Evolutionary conservation across 192 early-diverging fungal genomes (phyloP), one percentile per base, ranked within the genome.

Genomic region (Podila epicladia): DNA sequence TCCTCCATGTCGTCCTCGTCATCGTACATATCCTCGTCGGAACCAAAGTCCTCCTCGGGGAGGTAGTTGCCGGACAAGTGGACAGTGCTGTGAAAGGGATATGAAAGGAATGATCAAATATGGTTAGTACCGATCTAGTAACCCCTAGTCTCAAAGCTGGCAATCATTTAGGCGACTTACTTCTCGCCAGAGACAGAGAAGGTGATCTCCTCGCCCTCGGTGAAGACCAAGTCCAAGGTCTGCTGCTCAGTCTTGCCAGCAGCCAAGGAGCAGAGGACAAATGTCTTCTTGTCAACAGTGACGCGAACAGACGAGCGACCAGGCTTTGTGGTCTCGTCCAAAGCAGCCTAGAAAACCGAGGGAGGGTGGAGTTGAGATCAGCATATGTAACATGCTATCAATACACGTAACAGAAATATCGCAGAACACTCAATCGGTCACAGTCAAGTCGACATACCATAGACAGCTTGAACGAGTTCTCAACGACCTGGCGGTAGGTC

Each of bases 241-340:
- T 93, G 90, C 87, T 95, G 92, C 87, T 97, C 93, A 57, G 89
- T 85, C 71, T 88, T 82, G 66, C 91, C 93, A 24, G 93, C 87
- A 35, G 84, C 90, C 83, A 97, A 77, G 45, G 91, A 89, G 83
- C 94, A 95, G 58, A 96, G 86, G 3, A 89, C 86, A 84, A 92
- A 95, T 35, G 83, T 86, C 83, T 91, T 89, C 66, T 91, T 88
- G 62, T 93, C 91, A 26, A 91, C 88, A 9, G 86, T 91, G 71
- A 95, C 76, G 29, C 86, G 69, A 58, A 97, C 85, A 35, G 91
- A 91, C 3, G 92, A 89, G 74, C 94, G 91, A 53, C 75, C 73
- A 9, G 84, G 84, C 58, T 85, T 85, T 49, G 87, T 72, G 33
- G 80, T 75, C 22, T 85, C 83, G 62, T 84, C 88, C 49, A 96